Evolutionary conservation across 331 rosid species (phyloP), one percentile per base, ranked within the genome.

Genomic region (Telfairia occidentalis): DNA sequence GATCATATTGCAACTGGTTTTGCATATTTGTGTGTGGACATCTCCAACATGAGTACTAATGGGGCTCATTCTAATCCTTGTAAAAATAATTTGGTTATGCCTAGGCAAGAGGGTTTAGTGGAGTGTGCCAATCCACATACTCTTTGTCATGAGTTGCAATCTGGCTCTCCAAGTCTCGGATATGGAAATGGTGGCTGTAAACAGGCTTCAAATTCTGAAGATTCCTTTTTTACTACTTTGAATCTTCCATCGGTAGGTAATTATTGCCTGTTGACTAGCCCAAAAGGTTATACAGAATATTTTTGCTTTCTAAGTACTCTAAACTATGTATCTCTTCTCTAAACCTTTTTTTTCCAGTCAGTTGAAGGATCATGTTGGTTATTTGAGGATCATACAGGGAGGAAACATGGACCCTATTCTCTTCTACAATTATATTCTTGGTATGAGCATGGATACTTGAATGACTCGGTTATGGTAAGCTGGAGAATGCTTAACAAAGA

Each of bases 1-100:
- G 91, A 95, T 50, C 99, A 95, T 79, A 90, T 95, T 59, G 83
- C 92, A 65, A 84, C 96, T 3, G 99, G 97, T 42, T 95, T 95
- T 80, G 85, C 86, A 9, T 90, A 86, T 83, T 73, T 95, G 55
- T 81, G 71, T 76, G n/a, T 79, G 81, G 86, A 81, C 64, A 46
- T 79, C 78, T 70, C 89, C 29, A 80, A 79, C 61, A 15, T 85
- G 75, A 42, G 66, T 50, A 50, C 78, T 61, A 80, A 85, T 34
- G 60, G 79, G 10, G 75, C 78, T 78, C 75, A 77, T 82, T 38
- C 81, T 63, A 59, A 82, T 64, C 67, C 88, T 64, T 75, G 80
- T 71, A 54, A 45, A 71, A 83, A 65, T 74, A 83, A 78, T 78
- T 78, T 75, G 84, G 54, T 70, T 34, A 46, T 64, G 46, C 70